A percentile compares a stretch with the other conserved stretches of the same genome.
phyloP scores from a whole-genome alignment of 1,139 yeast species.

The Schwanniomyces etchellsii region DNA sequence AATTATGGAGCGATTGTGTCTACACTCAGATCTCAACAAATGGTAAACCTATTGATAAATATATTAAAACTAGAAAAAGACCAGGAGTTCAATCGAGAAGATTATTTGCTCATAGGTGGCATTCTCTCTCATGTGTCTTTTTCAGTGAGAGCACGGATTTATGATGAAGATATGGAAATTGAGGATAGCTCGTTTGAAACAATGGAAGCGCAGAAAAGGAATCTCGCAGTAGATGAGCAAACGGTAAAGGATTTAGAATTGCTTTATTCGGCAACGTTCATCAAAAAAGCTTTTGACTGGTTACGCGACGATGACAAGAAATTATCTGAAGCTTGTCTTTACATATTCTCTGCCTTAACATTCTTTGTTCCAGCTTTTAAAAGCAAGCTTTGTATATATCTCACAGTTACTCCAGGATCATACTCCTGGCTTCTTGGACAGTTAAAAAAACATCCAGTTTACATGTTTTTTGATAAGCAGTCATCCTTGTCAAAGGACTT shows the following conservation, averaged over 20 bases:
- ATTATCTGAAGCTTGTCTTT: slow-evolving; percentile 11
- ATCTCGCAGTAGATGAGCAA: slow-evolving; percentile 5
- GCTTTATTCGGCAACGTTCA: slow-evolving; percentile 20
- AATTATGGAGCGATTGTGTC: no score
- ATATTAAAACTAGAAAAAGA: slow-evolving; percentile 16
- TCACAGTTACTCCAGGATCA: slow-evolving; percentile 31
- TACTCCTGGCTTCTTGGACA: slow-evolving; percentile 23
- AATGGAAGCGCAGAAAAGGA: not conserved
- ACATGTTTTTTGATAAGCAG: slow-evolving; percentile 8
- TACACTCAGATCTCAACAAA: not conserved
- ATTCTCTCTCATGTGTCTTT: slow-evolving; percentile 19
- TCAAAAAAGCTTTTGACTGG: slow-evolving; percentile 16
- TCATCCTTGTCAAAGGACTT: slow-evolving; percentile 15
- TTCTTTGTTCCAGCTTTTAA: slow-evolving; percentile 25
- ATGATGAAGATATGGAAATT: slow-evolving; percentile 8
- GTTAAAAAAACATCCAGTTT: slow-evolving; percentile 15
- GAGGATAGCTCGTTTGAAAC: slow-evolving; percentile 3
- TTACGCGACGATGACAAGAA: slow-evolving; percentile 11
- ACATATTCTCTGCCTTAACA: slow-evolving; percentile 23
- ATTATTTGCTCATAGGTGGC: slow-evolving; percentile 17
- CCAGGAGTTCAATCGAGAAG: slow-evolving; percentile 11
- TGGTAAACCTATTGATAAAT: slow-evolving; percentile 13
- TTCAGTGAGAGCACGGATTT: slow-evolving; percentile 11
- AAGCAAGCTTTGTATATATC: slow-evolving; percentile 28
- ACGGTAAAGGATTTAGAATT: slow-evolving; percentile 8